These are phyloP conservation scores for Daldinia eschscholtzii DNA, from an alignment of 2,329 filamentous ascomycete species.

Conservation along the genomic window DNA sequence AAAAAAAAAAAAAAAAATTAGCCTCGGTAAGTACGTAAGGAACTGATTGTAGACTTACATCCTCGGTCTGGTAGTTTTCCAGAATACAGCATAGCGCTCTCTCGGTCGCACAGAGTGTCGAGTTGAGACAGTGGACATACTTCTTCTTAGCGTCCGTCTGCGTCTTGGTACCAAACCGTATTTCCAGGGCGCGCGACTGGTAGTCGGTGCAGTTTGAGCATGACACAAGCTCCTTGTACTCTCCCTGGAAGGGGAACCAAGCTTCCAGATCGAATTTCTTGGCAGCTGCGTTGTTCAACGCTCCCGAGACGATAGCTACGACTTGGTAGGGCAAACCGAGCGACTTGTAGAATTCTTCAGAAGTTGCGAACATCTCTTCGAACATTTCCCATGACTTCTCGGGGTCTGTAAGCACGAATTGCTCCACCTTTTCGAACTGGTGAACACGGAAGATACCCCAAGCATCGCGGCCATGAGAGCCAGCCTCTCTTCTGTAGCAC, in stretches of 20 bases:
- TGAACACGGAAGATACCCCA: constrained; percentile 99
- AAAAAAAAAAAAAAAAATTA: constrained; percentile 3
- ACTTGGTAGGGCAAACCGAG: constrained; percentile 91
- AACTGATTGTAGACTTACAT: constrained; percentile 65
- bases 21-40: constrained; percentile 1
- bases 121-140: constrained; percentile 94
- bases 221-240: constrained; percentile 98
- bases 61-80: constrained; percentile 95
- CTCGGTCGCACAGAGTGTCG: constrained; percentile 90
- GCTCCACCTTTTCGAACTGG: constrained; percentile 89
- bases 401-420: constrained; percentile 73
- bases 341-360: constrained; percentile 95
- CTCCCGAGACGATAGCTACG: constrained; percentile 95
- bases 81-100: constrained; percentile 93
- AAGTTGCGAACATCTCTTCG: constrained; percentile 89
- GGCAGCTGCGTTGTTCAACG: constrained; percentile 86
- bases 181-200: constrained; percentile 93
- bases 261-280: constrained; percentile 98
- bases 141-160: constrained; percentile 88
- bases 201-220: constrained; percentile 99
- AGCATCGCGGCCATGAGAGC: constrained; percentile 89
- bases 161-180: constrained; percentile 89
- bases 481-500: constrained; percentile 96
- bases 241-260: constrained; percentile 95
- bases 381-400: constrained; percentile 95